Conservation (phyloP, 148 eudicot species). For the Camellia japonica region DNA sequence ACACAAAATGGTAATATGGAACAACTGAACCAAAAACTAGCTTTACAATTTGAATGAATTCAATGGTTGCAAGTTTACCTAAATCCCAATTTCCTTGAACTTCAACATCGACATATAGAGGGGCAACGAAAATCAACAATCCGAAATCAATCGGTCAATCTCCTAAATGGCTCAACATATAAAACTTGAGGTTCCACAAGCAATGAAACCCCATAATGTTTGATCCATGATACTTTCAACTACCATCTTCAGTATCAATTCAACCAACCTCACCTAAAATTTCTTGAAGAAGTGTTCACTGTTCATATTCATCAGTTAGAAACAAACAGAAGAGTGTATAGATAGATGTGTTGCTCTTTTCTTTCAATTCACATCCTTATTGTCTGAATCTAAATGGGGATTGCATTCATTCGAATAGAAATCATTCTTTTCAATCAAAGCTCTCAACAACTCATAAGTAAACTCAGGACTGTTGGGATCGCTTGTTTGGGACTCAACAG, state of each 20-base stretch:
- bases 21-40: not conserved
- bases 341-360: not conserved
- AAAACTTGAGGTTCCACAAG: not conserved
- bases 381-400: constrained; percentile 46
- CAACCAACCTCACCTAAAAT: not conserved
- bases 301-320: not conserved
- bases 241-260: not conserved
- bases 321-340: not conserved
- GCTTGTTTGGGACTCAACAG: constrained; percentile 32
- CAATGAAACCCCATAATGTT: not conserved
- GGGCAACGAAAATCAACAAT: not conserved
- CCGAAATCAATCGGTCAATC: not conserved
- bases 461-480: constrained; percentile 37
- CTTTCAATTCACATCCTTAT: not conserved
- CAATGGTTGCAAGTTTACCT: not conserved
- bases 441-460: constrained; percentile 38
- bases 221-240: not conserved
- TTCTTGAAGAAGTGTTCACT: not conserved
- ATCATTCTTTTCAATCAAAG: constrained; percentile 74
- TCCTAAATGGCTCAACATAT: not conserved
- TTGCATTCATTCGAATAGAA: constrained; percentile 72
- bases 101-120: not conserved
- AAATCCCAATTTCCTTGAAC: not conserved
- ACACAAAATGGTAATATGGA: not conserved
- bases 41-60: constrained; percentile 2